phyloP scores from a whole-genome alignment of 208 protist species.

The Trypanosoma congolense region DNA sequence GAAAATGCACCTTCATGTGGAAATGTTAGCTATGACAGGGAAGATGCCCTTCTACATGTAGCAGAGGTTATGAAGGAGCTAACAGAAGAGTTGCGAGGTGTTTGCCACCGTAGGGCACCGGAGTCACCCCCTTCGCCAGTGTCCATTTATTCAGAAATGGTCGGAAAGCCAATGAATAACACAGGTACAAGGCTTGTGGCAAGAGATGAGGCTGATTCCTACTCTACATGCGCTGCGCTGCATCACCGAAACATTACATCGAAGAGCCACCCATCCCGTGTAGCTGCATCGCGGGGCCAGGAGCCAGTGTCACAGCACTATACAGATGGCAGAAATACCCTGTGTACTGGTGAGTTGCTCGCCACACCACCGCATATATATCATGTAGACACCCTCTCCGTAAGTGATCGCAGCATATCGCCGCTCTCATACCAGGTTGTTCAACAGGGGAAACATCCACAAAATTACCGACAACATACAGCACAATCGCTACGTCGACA shows the following conservation, averaged over 20 bases:
- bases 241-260: too few relatives aligned
- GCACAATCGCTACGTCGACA: not conserved
- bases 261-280: too few relatives aligned
- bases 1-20: not conserved
- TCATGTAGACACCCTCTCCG: not conserved
- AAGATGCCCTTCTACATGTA: constrained; percentile 36
- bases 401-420: not conserved
- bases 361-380: not conserved
- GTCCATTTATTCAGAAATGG: not conserved
- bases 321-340: too few relatives aligned
- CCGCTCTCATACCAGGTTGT: not conserved
- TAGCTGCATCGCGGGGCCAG: too few relatives aligned
- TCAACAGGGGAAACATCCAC: not conserved
- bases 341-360: too few relatives aligned
- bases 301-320: too few relatives aligned
- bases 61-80: constrained; percentile 61
- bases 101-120: constrained; percentile 1
- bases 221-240: too few relatives aligned
- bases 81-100: constrained; percentile 51
- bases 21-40: constrained; percentile 9
- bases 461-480: not conserved
- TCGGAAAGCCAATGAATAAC: too few relatives aligned
- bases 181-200: too few relatives aligned
- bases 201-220: too few relatives aligned
- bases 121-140: not conserved